These are phyloP conservation scores for Sphagnum magellanicum DNA, from an alignment of 228 moss, liverwort and hornwort genomes.

Conservation along the genomic window DNA sequence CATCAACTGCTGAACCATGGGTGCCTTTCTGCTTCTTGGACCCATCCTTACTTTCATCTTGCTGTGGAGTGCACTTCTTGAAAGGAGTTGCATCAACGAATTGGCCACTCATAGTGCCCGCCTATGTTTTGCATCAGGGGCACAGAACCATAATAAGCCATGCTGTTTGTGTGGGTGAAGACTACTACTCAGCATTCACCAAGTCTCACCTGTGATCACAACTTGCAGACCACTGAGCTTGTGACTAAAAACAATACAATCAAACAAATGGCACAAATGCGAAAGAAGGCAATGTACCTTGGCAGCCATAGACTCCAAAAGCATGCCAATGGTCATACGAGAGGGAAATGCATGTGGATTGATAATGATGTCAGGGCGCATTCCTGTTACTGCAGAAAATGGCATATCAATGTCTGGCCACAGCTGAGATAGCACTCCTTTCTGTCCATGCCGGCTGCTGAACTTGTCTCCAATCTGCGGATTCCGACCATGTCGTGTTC, in stretches of 20 bases:
- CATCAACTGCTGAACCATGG: slow-evolving; percentile 57
- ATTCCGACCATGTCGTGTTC: slow-evolving; percentile 80
- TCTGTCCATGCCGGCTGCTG: slow-evolving; percentile 98
- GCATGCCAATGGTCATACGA: slow-evolving; percentile 99
- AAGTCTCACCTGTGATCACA: no score
- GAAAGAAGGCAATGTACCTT: slow-evolving; percentile 38
- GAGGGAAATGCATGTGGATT: slow-evolving; percentile 99
- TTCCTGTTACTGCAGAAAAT: slow-evolving; percentile 87
- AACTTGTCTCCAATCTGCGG: slow-evolving; percentile 98
- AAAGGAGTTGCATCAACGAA: slow-evolving; percentile 93
- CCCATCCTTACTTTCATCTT: slow-evolving; percentile 28
- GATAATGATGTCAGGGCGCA: slow-evolving; percentile 94
- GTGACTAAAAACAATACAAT: no score
- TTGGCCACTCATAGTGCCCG: slow-evolving; percentile 64
- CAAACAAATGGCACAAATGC: no score
- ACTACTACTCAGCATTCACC: no score
- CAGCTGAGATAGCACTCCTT: slow-evolving; percentile 94
- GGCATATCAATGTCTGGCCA: slow-evolving; percentile 99
- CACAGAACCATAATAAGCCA: neutral
- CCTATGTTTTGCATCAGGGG: slow-evolving; percentile 25
- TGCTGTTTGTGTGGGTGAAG: no score
- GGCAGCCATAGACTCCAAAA: slow-evolving; percentile 91
- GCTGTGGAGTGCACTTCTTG: slow-evolving; percentile 45
- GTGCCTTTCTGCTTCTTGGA: slow-evolving; percentile 24
- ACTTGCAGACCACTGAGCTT: no score